Percentiles rank a stretch among this genome's conserved stretches.
Conservation (phyloP, 768 basidiomycete genomes). For the Coprinopsis sp. region DNA sequence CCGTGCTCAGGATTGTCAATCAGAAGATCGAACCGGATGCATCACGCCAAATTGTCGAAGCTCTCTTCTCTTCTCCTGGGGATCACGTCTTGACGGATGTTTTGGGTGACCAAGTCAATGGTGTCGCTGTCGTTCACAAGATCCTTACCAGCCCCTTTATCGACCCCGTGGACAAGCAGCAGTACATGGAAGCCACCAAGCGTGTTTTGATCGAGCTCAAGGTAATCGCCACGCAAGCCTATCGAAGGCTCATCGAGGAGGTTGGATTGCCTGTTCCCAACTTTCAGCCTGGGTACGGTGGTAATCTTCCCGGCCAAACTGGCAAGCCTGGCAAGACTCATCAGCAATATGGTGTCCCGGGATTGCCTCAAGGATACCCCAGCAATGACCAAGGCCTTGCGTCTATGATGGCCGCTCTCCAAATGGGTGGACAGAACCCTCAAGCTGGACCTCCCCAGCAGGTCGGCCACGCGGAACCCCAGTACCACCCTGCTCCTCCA, state of each 20-base stretch:
- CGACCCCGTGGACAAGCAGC: slow-evolving; percentile 60
- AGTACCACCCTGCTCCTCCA: slow-evolving; percentile 40
- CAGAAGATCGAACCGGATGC: slow-evolving; percentile 93
- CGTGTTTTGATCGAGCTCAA: slow-evolving; percentile 87
- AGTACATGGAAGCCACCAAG: slow-evolving; percentile 82
- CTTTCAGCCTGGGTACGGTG: slow-evolving; percentile 76
- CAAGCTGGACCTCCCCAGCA: slow-evolving; percentile 60
- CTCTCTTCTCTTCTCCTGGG: slow-evolving; percentile 83
- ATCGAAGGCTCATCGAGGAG: slow-evolving; percentile 89
- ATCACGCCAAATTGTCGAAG: slow-evolving; percentile 79
- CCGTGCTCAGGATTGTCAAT: slow-evolving; percentile 93
- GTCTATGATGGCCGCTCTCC: slow-evolving; percentile 89
- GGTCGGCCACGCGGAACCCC: slow-evolving; percentile 60
- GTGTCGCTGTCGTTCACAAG: slow-evolving; percentile 89
- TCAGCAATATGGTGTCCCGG: slow-evolving; percentile 65
- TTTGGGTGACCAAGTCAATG: slow-evolving; percentile 93
- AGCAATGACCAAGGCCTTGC: slow-evolving; percentile 81
- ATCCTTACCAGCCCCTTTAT: slow-evolving; percentile 85
- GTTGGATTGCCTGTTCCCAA: slow-evolving; percentile 88
- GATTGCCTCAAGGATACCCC: slow-evolving; percentile 74
- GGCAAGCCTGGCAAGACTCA: slow-evolving; percentile 55
- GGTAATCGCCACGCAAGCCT: slow-evolving; percentile 92
- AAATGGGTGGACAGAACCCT: slow-evolving; percentile 86
- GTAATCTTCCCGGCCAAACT: slow-evolving; percentile 52
- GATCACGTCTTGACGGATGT: slow-evolving; percentile 94